Evolutionary conservation across 192 early-diverging fungal genomes (phyloP).

Genomic region (Glomus cerebriforme): DNA sequence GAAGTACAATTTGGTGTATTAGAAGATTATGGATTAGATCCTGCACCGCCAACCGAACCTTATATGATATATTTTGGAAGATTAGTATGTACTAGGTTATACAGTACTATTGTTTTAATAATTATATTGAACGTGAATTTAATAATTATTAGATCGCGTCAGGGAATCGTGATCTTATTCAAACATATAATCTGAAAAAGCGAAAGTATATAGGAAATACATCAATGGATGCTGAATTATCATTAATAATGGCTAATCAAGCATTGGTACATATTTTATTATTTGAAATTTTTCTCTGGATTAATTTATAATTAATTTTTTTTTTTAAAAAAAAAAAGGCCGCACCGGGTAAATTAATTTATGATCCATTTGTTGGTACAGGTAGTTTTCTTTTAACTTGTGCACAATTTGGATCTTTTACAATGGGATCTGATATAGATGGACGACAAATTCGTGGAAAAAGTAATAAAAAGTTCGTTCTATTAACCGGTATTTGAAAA

Average conservation of each 20-base stretch:
- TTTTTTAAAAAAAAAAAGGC: slow-evolving; percentile 46
- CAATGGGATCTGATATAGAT: slow-evolving; percentile 95
- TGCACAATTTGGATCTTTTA: slow-evolving; percentile 90
- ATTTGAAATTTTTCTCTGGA: neutral
- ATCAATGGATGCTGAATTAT: slow-evolving; percentile 97
- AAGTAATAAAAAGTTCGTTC: slow-evolving; percentile 36
- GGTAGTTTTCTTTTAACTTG: slow-evolving; percentile 92
- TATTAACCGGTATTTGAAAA: neutral
- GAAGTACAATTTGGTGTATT: slow-evolving; percentile 72
- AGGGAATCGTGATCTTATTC: slow-evolving; percentile 72
- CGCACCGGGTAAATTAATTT: slow-evolving; percentile 71
- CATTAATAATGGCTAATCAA: slow-evolving; percentile 95
- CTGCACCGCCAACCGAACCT: slow-evolving; percentile 34
- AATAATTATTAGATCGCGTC: slow-evolving; percentile 50
- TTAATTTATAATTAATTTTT: neutral
- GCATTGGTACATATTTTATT: slow-evolving; percentile 62
- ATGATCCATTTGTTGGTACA: slow-evolving; percentile 98
- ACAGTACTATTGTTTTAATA: neutral
- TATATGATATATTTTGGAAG: slow-evolving; percentile 70
- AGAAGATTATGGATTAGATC: slow-evolving; percentile 74
- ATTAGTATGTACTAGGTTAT: slow-evolving; percentile 42
- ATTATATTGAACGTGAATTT: neutral
- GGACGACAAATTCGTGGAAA: slow-evolving; percentile 96
- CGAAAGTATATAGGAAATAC: slow-evolving; percentile 94
- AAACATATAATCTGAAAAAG: slow-evolving; percentile 94